Conservation (phyloP, 2,329 filamentous ascomycete genomes). For the Raffaelea deltoideospora region DNA sequence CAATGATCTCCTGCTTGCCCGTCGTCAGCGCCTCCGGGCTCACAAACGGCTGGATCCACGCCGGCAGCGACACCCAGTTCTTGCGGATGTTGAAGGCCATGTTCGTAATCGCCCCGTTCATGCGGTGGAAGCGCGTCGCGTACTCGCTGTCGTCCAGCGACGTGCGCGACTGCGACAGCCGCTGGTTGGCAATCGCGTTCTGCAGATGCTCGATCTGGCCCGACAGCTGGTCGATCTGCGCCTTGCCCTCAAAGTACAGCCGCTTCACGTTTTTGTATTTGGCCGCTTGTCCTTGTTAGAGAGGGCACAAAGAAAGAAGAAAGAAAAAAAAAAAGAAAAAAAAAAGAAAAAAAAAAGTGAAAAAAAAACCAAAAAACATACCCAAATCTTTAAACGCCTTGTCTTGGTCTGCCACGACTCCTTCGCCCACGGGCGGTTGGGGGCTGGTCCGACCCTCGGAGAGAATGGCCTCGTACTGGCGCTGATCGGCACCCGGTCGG, state of each 20-base stretch:
- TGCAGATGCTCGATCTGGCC: slow-evolving; percentile 86
- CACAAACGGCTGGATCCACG: slow-evolving; percentile 65
- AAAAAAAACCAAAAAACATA: slow-evolving; percentile 19
- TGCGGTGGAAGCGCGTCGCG: slow-evolving; percentile 68
- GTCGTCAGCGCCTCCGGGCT: slow-evolving; percentile 74
- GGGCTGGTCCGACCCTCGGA: slow-evolving; percentile 41
- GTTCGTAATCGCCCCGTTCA: slow-evolving; percentile 90
- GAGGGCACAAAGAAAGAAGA: not conserved
- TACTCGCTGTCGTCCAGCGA: slow-evolving; percentile 95
- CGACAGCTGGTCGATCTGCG: slow-evolving; percentile 77
- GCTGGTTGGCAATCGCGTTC: slow-evolving; percentile 93
- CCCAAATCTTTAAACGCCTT: slow-evolving; percentile 43
- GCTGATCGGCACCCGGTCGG: slow-evolving; percentile 16
- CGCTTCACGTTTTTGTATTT: slow-evolving; percentile 99
- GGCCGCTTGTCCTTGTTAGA: slow-evolving; percentile 23
- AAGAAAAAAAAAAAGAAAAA: slow-evolving; percentile 2
- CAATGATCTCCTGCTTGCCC: slow-evolving; percentile 96
- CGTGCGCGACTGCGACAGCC: slow-evolving; percentile 84
- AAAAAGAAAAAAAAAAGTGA: slow-evolving; percentile 1
- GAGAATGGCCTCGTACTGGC: slow-evolving; percentile 28
- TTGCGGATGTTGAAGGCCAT: slow-evolving; percentile 93
- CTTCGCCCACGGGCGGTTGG: slow-evolving; percentile 27
- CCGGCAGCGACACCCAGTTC: slow-evolving; percentile 70
- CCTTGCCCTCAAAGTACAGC: slow-evolving; percentile 90
- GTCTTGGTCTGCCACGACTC: slow-evolving; percentile 27